A percentile compares a stretch with the other conserved stretches of the same genome.
Conservation (phyloP, 257 asterid genomes). For the Dorcoceras hygrometricum region DNA sequence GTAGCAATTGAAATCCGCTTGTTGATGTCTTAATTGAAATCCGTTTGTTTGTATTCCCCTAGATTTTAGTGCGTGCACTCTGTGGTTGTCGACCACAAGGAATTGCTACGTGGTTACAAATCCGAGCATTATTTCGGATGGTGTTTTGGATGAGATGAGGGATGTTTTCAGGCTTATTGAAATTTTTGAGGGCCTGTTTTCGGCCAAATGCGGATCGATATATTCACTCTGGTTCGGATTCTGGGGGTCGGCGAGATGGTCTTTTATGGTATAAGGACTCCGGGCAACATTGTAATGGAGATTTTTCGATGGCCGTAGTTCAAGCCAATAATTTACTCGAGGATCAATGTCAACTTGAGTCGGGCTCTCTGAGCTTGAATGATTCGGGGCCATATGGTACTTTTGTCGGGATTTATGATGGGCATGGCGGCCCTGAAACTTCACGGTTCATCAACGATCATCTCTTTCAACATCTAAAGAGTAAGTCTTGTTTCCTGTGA, state of each 20-base stretch:
- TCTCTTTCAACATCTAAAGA: constrained; percentile 63
- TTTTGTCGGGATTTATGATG: constrained; percentile 68
- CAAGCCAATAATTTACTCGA: constrained; percentile 71
- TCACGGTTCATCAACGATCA: constrained; percentile 58
- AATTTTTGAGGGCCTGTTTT: constrained; percentile 61
- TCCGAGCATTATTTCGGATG: constrained; percentile 31
- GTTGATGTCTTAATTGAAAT: constrained; percentile 13
- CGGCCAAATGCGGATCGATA: constrained; percentile 48
- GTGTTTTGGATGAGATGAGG: constrained; percentile 79
- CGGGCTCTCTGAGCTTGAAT: constrained; percentile 54
- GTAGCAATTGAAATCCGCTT: not conserved
- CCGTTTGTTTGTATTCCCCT: constrained; percentile 2
- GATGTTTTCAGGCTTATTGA: constrained; percentile 61
- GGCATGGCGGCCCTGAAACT: constrained; percentile 80
- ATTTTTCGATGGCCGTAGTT: constrained; percentile 80
- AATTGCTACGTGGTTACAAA: not conserved
- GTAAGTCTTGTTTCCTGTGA: constrained; percentile 34
- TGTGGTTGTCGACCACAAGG: constrained; percentile 7
- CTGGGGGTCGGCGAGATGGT: constrained; percentile 61
- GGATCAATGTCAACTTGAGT: constrained; percentile 73
- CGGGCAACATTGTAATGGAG: constrained; percentile 66
- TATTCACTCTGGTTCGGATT: constrained; percentile 48
- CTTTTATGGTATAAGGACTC: constrained; percentile 70
- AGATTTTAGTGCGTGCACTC: constrained; percentile 5
- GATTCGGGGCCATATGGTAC: constrained; percentile 70